phyloP scores from a whole-genome alignment of 129 eudicot genomes.

The Artemisia annua region DNA sequence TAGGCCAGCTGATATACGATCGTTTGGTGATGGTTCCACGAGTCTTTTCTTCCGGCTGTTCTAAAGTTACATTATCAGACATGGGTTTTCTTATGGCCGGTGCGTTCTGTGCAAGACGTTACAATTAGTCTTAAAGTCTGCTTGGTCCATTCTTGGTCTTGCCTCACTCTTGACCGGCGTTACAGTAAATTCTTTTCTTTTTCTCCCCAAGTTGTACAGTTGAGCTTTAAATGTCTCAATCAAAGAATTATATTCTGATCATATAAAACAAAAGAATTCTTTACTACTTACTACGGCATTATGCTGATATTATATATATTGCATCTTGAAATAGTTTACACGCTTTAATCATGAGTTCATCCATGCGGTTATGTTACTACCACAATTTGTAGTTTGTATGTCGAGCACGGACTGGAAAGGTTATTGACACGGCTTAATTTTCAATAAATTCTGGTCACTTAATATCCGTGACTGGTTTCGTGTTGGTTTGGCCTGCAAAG shows the following conservation, averaged over 20 bases:
- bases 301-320: neutral
- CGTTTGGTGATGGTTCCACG: slow-evolving; percentile 71
- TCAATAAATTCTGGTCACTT: no score
- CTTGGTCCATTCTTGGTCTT: neutral
- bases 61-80: slow-evolving; percentile 13
- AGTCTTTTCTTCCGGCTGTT: slow-evolving; percentile 56
- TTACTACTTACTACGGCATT: slow-evolving; percentile 8
- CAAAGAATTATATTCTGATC: slow-evolving; percentile 21
- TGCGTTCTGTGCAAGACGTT: no score
- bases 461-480: no score
- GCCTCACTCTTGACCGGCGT: slow-evolving; percentile 4
- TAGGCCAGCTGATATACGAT: slow-evolving; percentile 62
- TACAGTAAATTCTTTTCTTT: slow-evolving; percentile 12
- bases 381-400: neutral
- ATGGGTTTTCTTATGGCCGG: neutral
- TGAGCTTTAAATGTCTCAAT: slow-evolving; percentile 16
- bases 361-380: neutral
- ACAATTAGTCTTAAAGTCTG: neutral
- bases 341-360: neutral
- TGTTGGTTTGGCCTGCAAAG: no score
- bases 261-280: slow-evolving; percentile 21
- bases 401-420: neutral
- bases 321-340: neutral
- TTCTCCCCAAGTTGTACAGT: slow-evolving; percentile 34
- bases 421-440: neutral